Evolutionary conservation across 2,329 filamentous ascomycete genomes (phyloP), one percentile per base, ranked within the genome.

Genomic region (Falciphora oryzae): DNA sequence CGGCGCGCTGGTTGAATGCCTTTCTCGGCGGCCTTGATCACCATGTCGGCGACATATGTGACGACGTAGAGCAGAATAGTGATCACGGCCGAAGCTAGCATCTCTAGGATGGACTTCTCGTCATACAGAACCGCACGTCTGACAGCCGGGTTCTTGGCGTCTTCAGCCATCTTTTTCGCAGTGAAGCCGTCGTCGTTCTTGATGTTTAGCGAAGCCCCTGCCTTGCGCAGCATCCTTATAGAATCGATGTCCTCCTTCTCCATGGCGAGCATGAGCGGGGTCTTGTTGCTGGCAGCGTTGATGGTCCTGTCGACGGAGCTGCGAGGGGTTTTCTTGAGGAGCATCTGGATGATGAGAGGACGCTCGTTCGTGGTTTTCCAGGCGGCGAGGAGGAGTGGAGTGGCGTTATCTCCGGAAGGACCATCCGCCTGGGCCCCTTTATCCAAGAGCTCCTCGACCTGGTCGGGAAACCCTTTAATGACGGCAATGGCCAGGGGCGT

Each of bases 161-260:
- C n/a, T 4, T 59, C 22, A 4, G 58, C 58, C 22, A 59, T 32
- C 27, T 59, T 29, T 5, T 32, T 7, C 5, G 58, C 58, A 35
- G 29, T 59, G 58, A 59, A 59, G 28, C 58, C 58, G 16, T 59
- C 58, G 32, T 32, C 16, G 29, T 59, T 59, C 58, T 35, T 59
- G 29, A 59, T 32, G 10, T 59, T 16, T 13, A 35, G 18, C 58
- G 18, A n/a, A n/a, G 58, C 58, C 27, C 29, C 29, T 1, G 28
- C 28, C 58, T 22, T 35, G 16, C 7, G 16, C 58, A 59, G 58
- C 28, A 59, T 29, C 29, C 28, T 29, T 8, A 59, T 13, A 3
- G 29, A 59, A 4, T 35, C 58, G 14, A 59, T 22, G 32, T 59
- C 58, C 11, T 6, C 28, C 14, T 32, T 59, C 28, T 59, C 58